Percentiles rank a stretch among this genome's conserved stretches.
These are phyloP conservation scores for Scheffersomyces parashehatae DNA, from an alignment of 1,139 yeast species.

Conservation along the genomic window DNA sequence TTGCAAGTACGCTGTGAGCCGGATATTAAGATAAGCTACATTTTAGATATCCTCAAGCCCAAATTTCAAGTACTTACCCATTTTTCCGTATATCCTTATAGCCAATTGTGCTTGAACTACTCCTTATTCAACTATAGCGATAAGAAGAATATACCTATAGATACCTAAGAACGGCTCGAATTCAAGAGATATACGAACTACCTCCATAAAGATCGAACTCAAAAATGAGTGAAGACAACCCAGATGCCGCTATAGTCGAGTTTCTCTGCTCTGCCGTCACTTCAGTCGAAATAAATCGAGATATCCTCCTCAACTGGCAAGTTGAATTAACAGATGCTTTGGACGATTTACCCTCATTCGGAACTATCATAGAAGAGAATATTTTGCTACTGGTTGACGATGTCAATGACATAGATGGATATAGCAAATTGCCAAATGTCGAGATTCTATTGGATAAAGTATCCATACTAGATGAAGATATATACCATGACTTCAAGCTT, in stretches of 20 bases:
- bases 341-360: conserved; percentile 18
- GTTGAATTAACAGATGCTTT: conserved; percentile 31
- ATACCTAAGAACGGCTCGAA: conserved; percentile 1
- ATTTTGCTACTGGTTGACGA: conserved; percentile 14
- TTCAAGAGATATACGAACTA: not conserved
- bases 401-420: conserved; percentile 2
- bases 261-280: conserved; percentile 25
- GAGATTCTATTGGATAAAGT: conserved; percentile 17
- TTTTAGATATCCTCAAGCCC: too few species aligned
- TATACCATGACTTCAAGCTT: conserved; percentile 32
- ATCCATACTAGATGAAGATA: conserved; percentile 21
- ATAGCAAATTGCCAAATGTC: conserved; percentile 4
- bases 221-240: not conserved
- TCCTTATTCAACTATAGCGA: too few species aligned
- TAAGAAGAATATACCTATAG: not conserved
- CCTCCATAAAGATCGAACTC: conserved; percentile 1
- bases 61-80: too few species aligned
- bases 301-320: conserved; percentile 37
- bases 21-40: too few species aligned
- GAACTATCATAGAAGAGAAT: conserved; percentile 25
- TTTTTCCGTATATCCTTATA: too few species aligned
- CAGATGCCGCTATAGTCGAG: conserved; percentile 11
- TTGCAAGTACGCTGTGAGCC: too few species aligned
- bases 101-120: too few species aligned
- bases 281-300: conserved; percentile 28